Evolutionary conservation across 495 filamentous ascomycete species (phyloP).

Genomic region (Penicillium lagena): DNA sequence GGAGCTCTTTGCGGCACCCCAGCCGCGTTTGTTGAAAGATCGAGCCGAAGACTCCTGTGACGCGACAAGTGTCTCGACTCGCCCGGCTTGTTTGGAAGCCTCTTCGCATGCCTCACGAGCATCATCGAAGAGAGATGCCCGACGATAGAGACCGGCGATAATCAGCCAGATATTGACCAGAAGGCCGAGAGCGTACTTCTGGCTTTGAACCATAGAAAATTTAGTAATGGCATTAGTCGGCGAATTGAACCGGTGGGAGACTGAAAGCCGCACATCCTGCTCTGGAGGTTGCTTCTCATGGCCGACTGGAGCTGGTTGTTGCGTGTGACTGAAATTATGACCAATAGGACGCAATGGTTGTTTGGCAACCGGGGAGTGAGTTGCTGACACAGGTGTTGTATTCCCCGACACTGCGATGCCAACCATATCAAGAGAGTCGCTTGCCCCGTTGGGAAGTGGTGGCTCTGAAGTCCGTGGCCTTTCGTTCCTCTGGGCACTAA

Average conservation of each 20-base stretch:
- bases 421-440: constrained; percentile 24
- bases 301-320: constrained; percentile 35
- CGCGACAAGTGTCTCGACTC: constrained; percentile 36
- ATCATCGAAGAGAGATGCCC: constrained; percentile 71
- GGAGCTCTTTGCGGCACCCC: constrained; percentile 67
- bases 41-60: constrained; percentile 42
- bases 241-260: constrained; percentile 37
- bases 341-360: constrained; percentile 40
- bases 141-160: constrained; percentile 79
- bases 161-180: constrained; percentile 84
- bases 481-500: constrained; percentile 22
- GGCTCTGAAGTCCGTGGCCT: constrained; percentile 11
- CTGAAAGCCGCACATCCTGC: constrained; percentile 47
- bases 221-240: constrained; percentile 32
- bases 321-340: constrained; percentile 41
- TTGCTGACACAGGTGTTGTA: constrained; percentile 11
- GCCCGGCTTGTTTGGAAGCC: constrained; percentile 61
- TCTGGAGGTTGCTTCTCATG: constrained; percentile 43
- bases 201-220: constrained; percentile 32
- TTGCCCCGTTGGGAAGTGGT: constrained; percentile 8
- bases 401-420: constrained; percentile 35
- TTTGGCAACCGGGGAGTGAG: constrained; percentile 19
- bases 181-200: constrained; percentile 52
- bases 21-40: constrained; percentile 54
- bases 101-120: constrained; percentile 72